Percentiles rank a stretch among this genome's conserved stretches.
phyloP scores from a whole-genome alignment of 1,139 yeast species.

The Lodderomyces elongisporus region DNA sequence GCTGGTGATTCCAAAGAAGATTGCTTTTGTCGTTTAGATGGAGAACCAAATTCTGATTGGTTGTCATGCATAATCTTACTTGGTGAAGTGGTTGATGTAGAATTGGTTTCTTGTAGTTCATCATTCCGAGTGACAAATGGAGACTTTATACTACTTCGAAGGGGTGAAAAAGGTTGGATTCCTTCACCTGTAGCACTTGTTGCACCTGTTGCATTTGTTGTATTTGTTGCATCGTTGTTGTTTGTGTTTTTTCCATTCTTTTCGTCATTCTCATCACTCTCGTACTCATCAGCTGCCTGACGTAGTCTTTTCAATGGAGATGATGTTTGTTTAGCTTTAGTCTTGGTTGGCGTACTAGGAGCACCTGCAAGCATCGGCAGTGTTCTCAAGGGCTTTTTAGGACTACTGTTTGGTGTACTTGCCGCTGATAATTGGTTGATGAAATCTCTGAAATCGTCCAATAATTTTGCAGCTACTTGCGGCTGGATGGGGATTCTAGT shows the following conservation, averaged over 20 bases:
- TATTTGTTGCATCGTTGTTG: not conserved
- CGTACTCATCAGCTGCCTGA: conserved; percentile 3
- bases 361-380: not conserved
- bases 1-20: conserved; percentile 14
- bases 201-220: not conserved
- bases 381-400: conserved; percentile 6
- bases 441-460: conserved; percentile 41
- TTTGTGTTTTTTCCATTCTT: conserved; percentile 1
- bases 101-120: not conserved
- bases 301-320: conserved; percentile 13
- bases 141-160: too few species aligned
- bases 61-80: conserved; percentile 5
- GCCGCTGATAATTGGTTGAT: conserved; percentile 29
- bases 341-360: not conserved
- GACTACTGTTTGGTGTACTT: conserved; percentile 26
- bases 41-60: too few species aligned
- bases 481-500: conserved; percentile 59
- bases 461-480: conserved; percentile 31
- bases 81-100: not conserved
- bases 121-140: conserved; percentile 1
- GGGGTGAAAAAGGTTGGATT: too few species aligned
- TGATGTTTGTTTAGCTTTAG: conserved; percentile 8
- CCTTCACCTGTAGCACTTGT: not conserved
- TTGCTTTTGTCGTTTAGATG: too few species aligned
- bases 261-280: not conserved